Base-by-base conservation (phyloP, 768 basidiomycete species). In the Lactarius hatsudake region DNA sequence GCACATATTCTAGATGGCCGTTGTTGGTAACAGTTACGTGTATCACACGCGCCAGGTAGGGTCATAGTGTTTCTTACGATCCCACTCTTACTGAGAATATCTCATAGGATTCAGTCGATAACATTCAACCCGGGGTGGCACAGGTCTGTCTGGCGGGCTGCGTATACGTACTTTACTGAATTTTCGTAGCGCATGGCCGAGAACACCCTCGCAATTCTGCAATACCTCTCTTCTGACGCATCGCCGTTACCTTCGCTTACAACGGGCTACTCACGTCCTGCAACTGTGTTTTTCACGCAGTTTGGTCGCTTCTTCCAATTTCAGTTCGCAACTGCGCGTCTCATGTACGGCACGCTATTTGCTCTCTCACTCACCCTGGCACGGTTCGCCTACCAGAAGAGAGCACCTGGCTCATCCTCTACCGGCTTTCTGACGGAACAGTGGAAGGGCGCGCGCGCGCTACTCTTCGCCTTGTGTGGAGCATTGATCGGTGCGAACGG, bases 1-100 rank as follows among this genome's bases (percentile, higher is more conserved):
- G 62, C 64, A 42, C 55, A 26, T 63, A 59, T 59, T 26, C 13
- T 57, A 93, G 91, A 93, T 96, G 84, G 95, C 95, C 0, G 79
- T 96, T 32, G 87, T 96, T 3, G 92, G 93, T 17, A 92, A 96
- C 76, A 92, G 91, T 71, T 98, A 97, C 75, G 79, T 94, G 62
- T 98, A 97, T 74, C 95, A 98, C 76, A 98, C 94, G 79, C 87
- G 90, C 58, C 93, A 93, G 81, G 90, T 87, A 71, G 1, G 74
- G 69, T 26, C n/a, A 42, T 20, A 17, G 20, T 18, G 2, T 18
- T 30, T 53, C 48, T 40, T 67, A 28, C 3, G 61, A 18, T 17
- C 57, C 4, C 36, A 64, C 15, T 15, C 34, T n/a, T 4, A 59
- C 67, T 61, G 60, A 65, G 28, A 15, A 20, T 61, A n/a, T 61